phyloP scores from a whole-genome alignment of 495 filamentous ascomycete species.

The Aspergillus sclerotiicarbonarius region DNA sequence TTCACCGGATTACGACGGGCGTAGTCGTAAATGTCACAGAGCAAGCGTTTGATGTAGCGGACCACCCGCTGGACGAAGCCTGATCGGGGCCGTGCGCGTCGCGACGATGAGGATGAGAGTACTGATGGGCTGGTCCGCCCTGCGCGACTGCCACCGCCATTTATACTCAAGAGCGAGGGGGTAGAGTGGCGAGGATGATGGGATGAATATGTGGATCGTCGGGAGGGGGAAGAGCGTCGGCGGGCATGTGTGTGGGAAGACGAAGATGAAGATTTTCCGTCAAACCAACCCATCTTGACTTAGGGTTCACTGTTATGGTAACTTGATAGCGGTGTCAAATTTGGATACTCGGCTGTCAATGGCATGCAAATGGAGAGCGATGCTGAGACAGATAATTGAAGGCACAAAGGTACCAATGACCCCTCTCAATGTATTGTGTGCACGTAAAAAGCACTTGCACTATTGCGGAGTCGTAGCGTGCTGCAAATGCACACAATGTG shows the following conservation, averaged over 20 bases:
- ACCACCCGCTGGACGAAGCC: slow-evolving; percentile 71
- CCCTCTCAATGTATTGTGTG: slow-evolving; percentile 7
- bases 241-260: slow-evolving; percentile 26
- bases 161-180: slow-evolving; percentile 53
- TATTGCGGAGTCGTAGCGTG: slow-evolving; percentile 20
- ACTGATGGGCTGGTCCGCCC: slow-evolving; percentile 46
- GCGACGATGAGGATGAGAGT: slow-evolving; percentile 58
- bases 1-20: slow-evolving; percentile 76
- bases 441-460: slow-evolving; percentile 20
- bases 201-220: slow-evolving; percentile 39
- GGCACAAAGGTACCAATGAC: background rate
- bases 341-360: background rate
- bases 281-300: slow-evolving; percentile 51
- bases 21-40: slow-evolving; percentile 73
- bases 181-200: slow-evolving; percentile 43
- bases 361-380: background rate
- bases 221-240: slow-evolving; percentile 38
- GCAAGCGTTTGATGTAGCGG: slow-evolving; percentile 65
- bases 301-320: background rate
- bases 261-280: slow-evolving; percentile 35
- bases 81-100: slow-evolving; percentile 66
- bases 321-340: background rate
- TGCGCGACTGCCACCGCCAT: slow-evolving; percentile 28
- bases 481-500: slow-evolving; percentile 32
- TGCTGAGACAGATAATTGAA: background rate